These are phyloP conservation scores for Ceratocystiopsis brevicomis DNA, from an alignment of 2,329 filamentous ascomycete genomes.

Conservation along the genomic window DNA sequence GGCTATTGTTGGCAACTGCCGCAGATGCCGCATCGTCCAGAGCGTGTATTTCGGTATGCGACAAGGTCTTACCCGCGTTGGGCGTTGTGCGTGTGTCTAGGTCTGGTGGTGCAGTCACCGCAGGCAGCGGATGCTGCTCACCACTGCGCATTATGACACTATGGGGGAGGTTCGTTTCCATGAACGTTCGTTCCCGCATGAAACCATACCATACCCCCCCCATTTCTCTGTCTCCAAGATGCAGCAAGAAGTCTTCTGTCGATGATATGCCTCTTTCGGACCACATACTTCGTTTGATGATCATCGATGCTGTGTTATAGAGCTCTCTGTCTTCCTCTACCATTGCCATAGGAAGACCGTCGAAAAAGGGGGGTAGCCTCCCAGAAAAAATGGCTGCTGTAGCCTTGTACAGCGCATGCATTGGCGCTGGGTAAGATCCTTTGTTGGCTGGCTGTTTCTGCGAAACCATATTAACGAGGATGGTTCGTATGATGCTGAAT, in stretches of 20 bases:
- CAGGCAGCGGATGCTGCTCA: not conserved
- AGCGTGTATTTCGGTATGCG: too few relatives aligned
- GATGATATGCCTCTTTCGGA: conserved; percentile 24
- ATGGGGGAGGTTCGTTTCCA: too few relatives aligned
- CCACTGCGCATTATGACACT: too few relatives aligned
- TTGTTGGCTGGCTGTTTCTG: not conserved
- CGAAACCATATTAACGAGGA: conserved; percentile 27
- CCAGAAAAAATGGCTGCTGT: conserved; percentile 29
- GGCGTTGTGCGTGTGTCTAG: too few relatives aligned
- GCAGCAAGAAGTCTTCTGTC: conserved; percentile 29
- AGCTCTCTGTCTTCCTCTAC: conserved; percentile 26
- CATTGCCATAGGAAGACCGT: conserved; percentile 22
- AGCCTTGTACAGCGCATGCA: conserved; percentile 31
- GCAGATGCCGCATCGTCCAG: too few relatives aligned
- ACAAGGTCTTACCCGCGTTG: too few relatives aligned
- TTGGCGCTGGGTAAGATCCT: conserved; percentile 7
- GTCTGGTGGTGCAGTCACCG: not conserved
- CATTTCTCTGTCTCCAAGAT: conserved; percentile 25
- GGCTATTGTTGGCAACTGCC: too few relatives aligned
- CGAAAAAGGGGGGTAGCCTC: conserved; percentile 25
- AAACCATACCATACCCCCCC: conserved; percentile 23
- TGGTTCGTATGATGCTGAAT: conserved; percentile 35
- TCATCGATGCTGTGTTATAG: conserved; percentile 22
- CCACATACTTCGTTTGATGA: conserved; percentile 31
- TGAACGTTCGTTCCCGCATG: conserved; percentile 14